Base-by-base conservation (phyloP, 139 green algal species). In the Monoraphidium neglectum region DNA sequence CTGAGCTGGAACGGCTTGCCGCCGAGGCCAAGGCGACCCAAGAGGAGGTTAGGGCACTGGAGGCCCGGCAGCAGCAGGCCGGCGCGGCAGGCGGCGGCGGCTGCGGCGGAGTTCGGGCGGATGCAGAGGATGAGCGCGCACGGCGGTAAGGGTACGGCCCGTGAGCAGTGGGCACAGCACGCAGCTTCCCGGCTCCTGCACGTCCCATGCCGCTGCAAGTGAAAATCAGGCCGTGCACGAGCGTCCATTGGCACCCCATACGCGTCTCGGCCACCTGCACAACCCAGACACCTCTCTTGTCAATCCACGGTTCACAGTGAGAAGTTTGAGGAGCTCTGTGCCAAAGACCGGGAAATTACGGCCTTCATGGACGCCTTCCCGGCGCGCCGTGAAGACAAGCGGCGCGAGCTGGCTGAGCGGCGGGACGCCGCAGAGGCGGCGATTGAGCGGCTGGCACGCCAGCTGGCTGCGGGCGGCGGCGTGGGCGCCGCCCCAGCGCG, bases 311-410 rank as follows among this genome's bases (percentile, higher is more conserved):
- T n/a, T n/a, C n/a, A 51, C 51, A 84, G 83, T 75, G 84, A 91
- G 56, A 90, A 89, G 76, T 90, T 81, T 59, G 81, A 90, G 26
- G 82, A 91, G 80, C 81, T 94, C 43, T 36, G 84, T 28, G 75
- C 73, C 56, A 89, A 92, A 68, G 90, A 94, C 77, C 71, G 74
- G 24, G 86, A 92, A 46, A 78, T 94, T 53, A 84, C 68, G 54
- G 83, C 80, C 66, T 94, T 94, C 78, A 87, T 93, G 83, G 83
- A 87, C 69, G 77, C 65, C 60, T 93, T 91, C 77, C 81, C 88
- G 4, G 62, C 51, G 49, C 70, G 77, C 46, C 79, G 66, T 36
- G 86, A 84, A 4, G 78, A 72, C 54, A 89, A 89, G 72, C 43
- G 79, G 57, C 75, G 40, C 0, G 74, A 84, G 74, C 60, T 80